phyloP scores from a whole-genome alignment of 441 rosid species.

The Euphorbia celastroides region DNA sequence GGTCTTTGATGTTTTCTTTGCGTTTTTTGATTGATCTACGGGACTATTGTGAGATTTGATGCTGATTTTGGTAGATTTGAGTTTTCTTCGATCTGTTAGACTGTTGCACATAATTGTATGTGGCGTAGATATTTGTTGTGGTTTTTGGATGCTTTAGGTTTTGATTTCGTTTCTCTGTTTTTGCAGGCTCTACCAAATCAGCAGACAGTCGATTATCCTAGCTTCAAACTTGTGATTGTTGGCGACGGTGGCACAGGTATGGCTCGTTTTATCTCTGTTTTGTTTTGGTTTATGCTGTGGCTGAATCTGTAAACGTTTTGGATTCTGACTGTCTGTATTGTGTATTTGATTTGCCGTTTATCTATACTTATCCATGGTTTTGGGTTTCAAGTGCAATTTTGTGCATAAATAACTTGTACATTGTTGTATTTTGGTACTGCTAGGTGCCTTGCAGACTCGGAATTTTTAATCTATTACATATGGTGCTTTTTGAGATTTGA shows the following conservation, averaged over 20 bases:
- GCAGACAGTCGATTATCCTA: constrained; percentile 52
- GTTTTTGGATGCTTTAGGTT: too few relatives aligned
- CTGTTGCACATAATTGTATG: too few relatives aligned
- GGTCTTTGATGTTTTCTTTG: not conserved
- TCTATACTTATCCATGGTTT: too few relatives aligned
- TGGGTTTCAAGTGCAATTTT: not conserved
- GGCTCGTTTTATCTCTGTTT: not conserved
- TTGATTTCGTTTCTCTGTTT: not conserved
- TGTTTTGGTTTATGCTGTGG: not conserved
- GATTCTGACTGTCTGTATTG: not conserved
- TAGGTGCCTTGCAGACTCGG: not conserved
- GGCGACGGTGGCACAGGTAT: constrained; percentile 64
- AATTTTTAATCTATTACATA: not conserved
- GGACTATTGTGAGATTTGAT: not conserved
- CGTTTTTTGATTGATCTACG: not conserved
- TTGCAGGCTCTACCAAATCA: constrained; percentile 47
- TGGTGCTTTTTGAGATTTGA: not conserved
- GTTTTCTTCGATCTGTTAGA: constrained; percentile 7
- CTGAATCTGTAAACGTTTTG: not conserved
- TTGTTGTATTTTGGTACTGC: not conserved
- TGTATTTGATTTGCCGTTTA: not conserved
- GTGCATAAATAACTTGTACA: not conserved
- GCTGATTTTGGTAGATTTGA: not conserved
- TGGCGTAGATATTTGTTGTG: too few relatives aligned
- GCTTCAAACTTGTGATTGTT: constrained; percentile 56